Base-by-base conservation (phyloP, 2,329 filamentous ascomycete genomes). In the Byssothecium circinans region DNA sequence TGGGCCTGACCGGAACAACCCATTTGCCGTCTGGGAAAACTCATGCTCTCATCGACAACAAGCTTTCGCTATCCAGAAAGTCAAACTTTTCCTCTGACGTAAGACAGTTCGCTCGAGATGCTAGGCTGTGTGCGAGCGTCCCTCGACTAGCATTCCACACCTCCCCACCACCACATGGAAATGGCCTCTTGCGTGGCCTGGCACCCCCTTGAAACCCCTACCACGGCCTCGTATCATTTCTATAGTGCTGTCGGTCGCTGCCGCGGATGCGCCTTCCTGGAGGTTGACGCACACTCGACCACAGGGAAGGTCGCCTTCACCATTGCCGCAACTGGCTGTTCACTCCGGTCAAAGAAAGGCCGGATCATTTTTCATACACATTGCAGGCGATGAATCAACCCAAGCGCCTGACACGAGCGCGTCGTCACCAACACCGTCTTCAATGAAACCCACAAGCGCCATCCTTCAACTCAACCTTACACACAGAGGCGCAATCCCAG, bases 81-180 rank as follows among this genome's bases (percentile, higher is more conserved):
- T 33, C 25, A 41, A 41, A 15, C 39, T 41, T 41, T 41, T 33
- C 2, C 8, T 19, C 39, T 41, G 39, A 41, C 39, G 39, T 41
- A 27, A 41, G 39, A 41, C 18, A 33, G 25, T 8, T 22, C 11
- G 23, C 11, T 41, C 38, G 22, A 30, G 38, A 41, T n/a, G 23
- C 22, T 29, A 10, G 38, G 38, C 38, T 41, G 38, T 41, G 38
- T 8, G 22, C n/a, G 22, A 29, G 7, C 20, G 27, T 29, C 23
- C 7, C 19, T 17, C 23, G 25, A 41, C 22, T 27, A 10, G 11
- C 15, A 8, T 4, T 23, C 38, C 8, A 41, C 38, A 6, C 23
- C 22, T 39, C 23, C 23, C 23, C n/a, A 19, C 36, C 36, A 39
- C 22, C 19, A 39, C 22, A 20, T 19, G 34, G 15, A 20, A n/a